Evolutionary conservation across 2,329 filamentous ascomycete genomes (phyloP).

Genomic region (Beauveria varroae): DNA sequence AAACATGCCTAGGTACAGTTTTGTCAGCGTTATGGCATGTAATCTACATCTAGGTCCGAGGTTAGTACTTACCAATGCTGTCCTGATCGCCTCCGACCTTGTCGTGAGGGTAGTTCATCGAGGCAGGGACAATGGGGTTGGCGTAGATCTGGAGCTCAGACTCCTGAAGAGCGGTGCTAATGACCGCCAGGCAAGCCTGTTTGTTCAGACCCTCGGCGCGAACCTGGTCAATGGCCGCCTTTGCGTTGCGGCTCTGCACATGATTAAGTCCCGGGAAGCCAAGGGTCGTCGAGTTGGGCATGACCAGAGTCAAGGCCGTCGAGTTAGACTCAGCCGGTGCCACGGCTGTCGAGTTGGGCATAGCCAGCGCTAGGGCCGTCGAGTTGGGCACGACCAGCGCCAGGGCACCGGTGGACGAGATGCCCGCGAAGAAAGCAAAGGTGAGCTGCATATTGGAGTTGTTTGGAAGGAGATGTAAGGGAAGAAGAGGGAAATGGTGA

Average conservation of each 20-base stretch:
- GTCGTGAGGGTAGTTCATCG: slow-evolving; percentile 6
- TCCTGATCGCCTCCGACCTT: slow-evolving; percentile 7
- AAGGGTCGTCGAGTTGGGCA: not conserved
- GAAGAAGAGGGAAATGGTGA: not conserved
- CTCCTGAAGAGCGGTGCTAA: slow-evolving; percentile 6
- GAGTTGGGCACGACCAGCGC: not conserved
- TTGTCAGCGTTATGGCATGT: not conserved
- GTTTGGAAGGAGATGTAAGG: not conserved
- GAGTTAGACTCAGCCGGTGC: not conserved
- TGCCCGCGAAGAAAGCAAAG: not conserved
- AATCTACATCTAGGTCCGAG: accelerated
- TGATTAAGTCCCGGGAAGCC: not conserved
- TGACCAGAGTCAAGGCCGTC: not conserved
- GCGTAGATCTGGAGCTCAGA: slow-evolving; percentile 6
- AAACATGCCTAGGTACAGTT: not conserved
- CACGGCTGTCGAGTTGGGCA: not conserved
- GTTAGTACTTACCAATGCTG: not conserved
- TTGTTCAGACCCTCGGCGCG: not conserved
- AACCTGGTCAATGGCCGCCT: not conserved
- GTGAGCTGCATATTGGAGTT: not conserved
- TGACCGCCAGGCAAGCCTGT: slow-evolving; percentile 5
- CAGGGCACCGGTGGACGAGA: slow-evolving; percentile 1
- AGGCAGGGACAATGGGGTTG: slow-evolving; percentile 1
- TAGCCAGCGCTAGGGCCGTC: not conserved
- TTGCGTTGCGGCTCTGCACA: slow-evolving; percentile 5